Evolutionary conservation across 2,329 filamentous ascomycete species (phyloP), one percentile per base, ranked within the genome.

Genomic region (Clonostachys solani): DNA sequence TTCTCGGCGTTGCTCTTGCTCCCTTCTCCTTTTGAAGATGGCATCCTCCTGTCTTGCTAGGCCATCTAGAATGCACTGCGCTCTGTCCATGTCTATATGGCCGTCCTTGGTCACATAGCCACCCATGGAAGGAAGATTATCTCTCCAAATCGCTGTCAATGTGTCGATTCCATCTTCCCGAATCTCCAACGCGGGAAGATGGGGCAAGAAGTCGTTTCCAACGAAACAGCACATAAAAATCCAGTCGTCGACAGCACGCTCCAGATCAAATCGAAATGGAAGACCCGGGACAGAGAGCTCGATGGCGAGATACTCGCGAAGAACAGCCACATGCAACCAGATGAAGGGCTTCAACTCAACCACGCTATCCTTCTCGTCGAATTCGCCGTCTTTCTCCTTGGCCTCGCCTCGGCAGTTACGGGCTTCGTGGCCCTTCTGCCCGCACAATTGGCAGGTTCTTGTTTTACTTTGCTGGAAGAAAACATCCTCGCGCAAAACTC

Each of bases 191-290:
- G 92, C 95, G n/a, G 94, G 94, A 49, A 99, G 75, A 75, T 99
- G 94, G 44, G 94, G 94, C 56, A 99, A 72, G 71, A 99, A 99
- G 73, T 99, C 95, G 67, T 99, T 99, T 55, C 92, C 92, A 48
- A 97, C 92, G 64, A 97, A 97, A 72, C 95, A 97, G 71, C 92
- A 97, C 84, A 97, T 94, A 66, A 97, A 97, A 13, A 97, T 90
- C 94, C 92, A 97, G 63, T 97, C 92, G 66, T 97, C 94, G 49
- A 97, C 81, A 23, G 92, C 92, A 54, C 94, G 84, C 68, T 99
- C 94, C 41, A 99, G 76, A 63, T 99, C 91, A 67, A 95, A 97
- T 47, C 82, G 81, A 68, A 97, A 97, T 2, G 86, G 85, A 54
- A 96, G 81, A 47, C 84, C 80, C 16, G 89, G 86, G 34, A 96